These are phyloP conservation scores for Galerina marginata DNA, from an alignment of 768 basidiomycete genomes.

Conservation along the genomic window DNA sequence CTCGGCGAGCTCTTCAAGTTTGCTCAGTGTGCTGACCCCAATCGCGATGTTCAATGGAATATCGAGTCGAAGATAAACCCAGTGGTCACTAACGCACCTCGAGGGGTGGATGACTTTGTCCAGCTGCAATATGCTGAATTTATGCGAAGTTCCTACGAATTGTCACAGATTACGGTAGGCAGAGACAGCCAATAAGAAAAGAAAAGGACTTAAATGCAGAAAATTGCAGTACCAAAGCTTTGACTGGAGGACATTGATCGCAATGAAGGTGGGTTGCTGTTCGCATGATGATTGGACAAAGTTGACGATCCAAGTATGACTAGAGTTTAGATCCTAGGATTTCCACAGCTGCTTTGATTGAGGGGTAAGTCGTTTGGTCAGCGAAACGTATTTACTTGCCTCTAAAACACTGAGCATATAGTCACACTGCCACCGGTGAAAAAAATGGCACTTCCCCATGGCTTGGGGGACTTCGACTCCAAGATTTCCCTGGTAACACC, in stretches of 20 bases:
- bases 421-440: slow-evolving; percentile 45
- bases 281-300: neutral
- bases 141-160: slow-evolving; percentile 59
- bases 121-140: slow-evolving; percentile 64
- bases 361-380: slow-evolving; percentile 50
- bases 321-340: slow-evolving; percentile 63
- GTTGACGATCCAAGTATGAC: neutral
- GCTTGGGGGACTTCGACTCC: slow-evolving; percentile 70
- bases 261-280: slow-evolving; percentile 62
- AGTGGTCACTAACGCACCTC: slow-evolving; percentile 54
- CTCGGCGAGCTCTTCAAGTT: slow-evolving; percentile 78
- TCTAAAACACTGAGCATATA: neutral
- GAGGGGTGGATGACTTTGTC: slow-evolving; percentile 64
- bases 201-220: neutral
- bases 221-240: slow-evolving; percentile 73
- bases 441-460: slow-evolving; percentile 60
- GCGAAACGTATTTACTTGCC: neutral
- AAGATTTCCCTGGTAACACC: slow-evolving; percentile 66
- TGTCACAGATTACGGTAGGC: slow-evolving; percentile 61
- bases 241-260: slow-evolving; percentile 77
- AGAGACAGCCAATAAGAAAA: neutral
- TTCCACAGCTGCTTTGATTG: slow-evolving; percentile 66
- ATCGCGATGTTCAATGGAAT: slow-evolving; percentile 69
- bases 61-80: slow-evolving; percentile 82
- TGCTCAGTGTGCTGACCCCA: slow-evolving; percentile 71